A percentile compares a stretch with the other conserved stretches of the same genome.
Conservation (phyloP, 2,329 filamentous ascomycete species). For the Xylariomycetidae sp. region DNA sequence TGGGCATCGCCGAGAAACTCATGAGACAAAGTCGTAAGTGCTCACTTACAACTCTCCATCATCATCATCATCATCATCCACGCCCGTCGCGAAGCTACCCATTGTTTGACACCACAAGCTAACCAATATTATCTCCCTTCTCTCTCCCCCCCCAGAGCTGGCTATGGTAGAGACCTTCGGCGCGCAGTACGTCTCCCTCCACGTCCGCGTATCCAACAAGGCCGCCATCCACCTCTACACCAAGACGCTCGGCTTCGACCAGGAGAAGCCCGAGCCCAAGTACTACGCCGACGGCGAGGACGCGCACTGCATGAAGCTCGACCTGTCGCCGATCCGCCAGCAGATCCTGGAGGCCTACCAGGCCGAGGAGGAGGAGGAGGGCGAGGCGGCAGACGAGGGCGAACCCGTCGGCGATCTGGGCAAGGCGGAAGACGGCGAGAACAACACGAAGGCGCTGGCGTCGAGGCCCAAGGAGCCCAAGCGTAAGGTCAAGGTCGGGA, state of each 20-base stretch:
- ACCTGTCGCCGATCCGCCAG: constrained; percentile 58
- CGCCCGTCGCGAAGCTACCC: neutral
- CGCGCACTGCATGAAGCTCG: constrained; percentile 88
- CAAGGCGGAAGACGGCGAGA: constrained; percentile 36
- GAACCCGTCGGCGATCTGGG: constrained; percentile 66
- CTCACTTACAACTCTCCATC: constrained; percentile 5
- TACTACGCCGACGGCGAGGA: constrained; percentile 99
- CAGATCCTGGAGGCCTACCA: constrained; percentile 42
- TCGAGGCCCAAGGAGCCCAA: constrained; percentile 50
- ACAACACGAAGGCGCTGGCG: constrained; percentile 7
- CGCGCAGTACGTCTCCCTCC: constrained; percentile 88
- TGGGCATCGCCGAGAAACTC: constrained; percentile 93
- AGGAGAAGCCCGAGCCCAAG: constrained; percentile 79
- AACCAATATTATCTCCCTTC: neutral
- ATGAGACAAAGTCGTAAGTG: constrained; percentile 91
- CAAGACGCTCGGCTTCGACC: constrained; percentile 83
- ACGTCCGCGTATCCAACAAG: constrained; percentile 90
- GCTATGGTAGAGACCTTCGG: constrained; percentile 96
- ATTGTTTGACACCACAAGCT: too few relatives aligned
- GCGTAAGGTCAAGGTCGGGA: constrained; percentile 81
- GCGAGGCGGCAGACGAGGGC: constrained; percentile 56
- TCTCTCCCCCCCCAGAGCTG: constrained; percentile 54
- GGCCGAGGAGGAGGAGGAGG: constrained; percentile 37
- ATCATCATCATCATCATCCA: too few relatives aligned
- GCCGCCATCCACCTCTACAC: constrained; percentile 91